Conservation (phyloP, 768 basidiomycete species). For the Leccinum obscurum region DNA sequence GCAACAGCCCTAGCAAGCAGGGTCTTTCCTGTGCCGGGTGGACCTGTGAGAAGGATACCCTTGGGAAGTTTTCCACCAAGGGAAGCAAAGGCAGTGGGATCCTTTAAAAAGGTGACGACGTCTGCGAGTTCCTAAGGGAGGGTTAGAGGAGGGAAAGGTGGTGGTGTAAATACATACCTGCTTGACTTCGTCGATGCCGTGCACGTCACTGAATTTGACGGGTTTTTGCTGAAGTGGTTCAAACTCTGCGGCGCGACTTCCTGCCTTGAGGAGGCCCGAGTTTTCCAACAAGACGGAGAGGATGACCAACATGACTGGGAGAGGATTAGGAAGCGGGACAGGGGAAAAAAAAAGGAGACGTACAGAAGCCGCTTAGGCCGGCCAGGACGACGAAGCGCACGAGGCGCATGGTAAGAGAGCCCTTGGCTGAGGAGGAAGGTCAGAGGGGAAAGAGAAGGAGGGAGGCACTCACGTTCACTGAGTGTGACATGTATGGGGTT, state of each 20-base stretch:
- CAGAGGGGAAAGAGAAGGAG: background rate
- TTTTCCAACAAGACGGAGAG: slow-evolving; percentile 91
- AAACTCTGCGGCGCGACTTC: slow-evolving; percentile 78
- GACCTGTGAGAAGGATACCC: slow-evolving; percentile 88
- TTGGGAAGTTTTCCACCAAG: slow-evolving; percentile 95
- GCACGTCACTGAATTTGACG: slow-evolving; percentile 93
- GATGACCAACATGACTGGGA: slow-evolving; percentile 75
- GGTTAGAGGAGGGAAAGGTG: background rate
- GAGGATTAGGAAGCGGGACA: slow-evolving; percentile 6
- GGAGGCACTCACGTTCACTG: slow-evolving; percentile 64
- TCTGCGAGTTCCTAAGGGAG: slow-evolving; percentile 80
- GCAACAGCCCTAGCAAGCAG: slow-evolving; percentile 97
- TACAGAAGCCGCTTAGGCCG: slow-evolving; percentile 64
- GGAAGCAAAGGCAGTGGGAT: slow-evolving; percentile 85
- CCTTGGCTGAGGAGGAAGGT: slow-evolving; percentile 51
- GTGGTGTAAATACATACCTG: slow-evolving; percentile 49
- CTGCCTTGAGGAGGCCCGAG: slow-evolving; percentile 89
- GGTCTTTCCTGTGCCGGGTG: slow-evolving; percentile 81
- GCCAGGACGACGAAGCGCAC: slow-evolving; percentile 61
- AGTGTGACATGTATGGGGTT: slow-evolving; percentile 81
- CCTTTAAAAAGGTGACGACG: slow-evolving; percentile 92
- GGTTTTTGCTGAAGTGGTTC: slow-evolving; percentile 77
- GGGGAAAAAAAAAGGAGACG: slow-evolving; percentile 28
- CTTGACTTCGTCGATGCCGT: slow-evolving; percentile 97
- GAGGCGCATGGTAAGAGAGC: slow-evolving; percentile 62